A percentile compares a stretch with the other conserved stretches of the same genome.
Conservation (phyloP, 495 filamentous ascomycete species). For the Parathielavia hyrcaniae region DNA sequence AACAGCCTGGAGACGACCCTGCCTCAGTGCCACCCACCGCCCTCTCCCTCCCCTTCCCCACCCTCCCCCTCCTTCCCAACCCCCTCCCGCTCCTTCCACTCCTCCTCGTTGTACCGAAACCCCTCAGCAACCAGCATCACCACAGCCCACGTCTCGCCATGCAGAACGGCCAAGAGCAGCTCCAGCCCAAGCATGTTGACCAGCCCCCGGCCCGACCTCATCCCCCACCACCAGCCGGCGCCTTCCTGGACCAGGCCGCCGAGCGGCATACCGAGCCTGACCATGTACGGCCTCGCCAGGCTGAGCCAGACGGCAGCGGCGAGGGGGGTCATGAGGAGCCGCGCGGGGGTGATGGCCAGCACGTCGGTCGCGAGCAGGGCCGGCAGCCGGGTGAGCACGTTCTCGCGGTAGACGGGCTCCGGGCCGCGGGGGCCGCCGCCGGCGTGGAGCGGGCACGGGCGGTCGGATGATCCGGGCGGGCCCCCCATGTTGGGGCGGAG, state of each 20-base stretch:
- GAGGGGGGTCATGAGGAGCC: slow-evolving; percentile 32
- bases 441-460: not conserved
- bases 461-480: not conserved
- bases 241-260: slow-evolving; percentile 3
- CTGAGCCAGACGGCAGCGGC: slow-evolving; percentile 27
- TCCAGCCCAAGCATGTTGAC: slow-evolving; percentile 36
- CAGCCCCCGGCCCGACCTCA: slow-evolving; percentile 19
- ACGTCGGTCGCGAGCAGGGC: slow-evolving; percentile 35
- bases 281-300: slow-evolving; percentile 28
- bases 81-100: slow-evolving; percentile 31
- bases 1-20: not conserved
- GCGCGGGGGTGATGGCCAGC: slow-evolving; percentile 29
- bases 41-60: not conserved
- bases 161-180: slow-evolving; percentile 27
- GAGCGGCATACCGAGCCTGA: slow-evolving; percentile 12
- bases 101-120: slow-evolving; percentile 32
- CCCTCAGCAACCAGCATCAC: slow-evolving; percentile 28
- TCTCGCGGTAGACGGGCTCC: slow-evolving; percentile 35
- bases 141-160: slow-evolving; percentile 32
- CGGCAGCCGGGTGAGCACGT: slow-evolving; percentile 34
- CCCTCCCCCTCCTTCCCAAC: slow-evolving; percentile 3
- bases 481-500: slow-evolving; percentile 40
- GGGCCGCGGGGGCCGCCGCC: not conserved
- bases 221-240: slow-evolving; percentile 18
- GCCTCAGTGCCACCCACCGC: too few species aligned